A percentile compares a stretch with the other conserved stretches of the same genome.
phyloP scores from a whole-genome alignment of 2,329 filamentous ascomycete genomes.

The Aspergillus sp. region DNA sequence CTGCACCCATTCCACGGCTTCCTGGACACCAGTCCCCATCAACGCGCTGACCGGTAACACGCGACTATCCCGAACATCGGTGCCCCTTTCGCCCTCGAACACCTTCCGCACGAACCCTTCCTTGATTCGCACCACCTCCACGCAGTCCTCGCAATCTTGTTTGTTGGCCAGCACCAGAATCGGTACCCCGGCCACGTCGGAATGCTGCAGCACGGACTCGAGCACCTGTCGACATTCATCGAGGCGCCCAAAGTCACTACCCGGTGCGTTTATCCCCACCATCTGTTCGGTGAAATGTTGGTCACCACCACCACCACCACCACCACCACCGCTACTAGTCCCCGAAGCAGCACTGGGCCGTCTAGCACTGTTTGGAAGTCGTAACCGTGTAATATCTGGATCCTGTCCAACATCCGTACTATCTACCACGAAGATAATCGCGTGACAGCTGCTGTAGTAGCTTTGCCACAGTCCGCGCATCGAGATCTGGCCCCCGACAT shows the following conservation, averaged over 20 bases:
- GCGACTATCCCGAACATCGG: constrained; percentile 76
- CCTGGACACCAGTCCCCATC: constrained; percentile 69
- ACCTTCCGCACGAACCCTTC: constrained; percentile 92
- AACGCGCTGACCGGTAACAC: constrained; percentile 89
- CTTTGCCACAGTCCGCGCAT: constrained; percentile 89
- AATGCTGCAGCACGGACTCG: constrained; percentile 79
- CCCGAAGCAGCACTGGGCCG: constrained; percentile 21
- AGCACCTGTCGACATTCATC: constrained; percentile 85
- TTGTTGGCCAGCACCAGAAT: constrained; percentile 92
- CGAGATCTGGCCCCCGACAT: constrained; percentile 86
- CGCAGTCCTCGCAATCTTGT: constrained; percentile 93
- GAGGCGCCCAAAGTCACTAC: constrained; percentile 47
- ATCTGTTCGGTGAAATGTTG: constrained; percentile 25
- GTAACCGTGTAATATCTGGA: constrained; percentile 54
- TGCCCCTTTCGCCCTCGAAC: constrained; percentile 86
- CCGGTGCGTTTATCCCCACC: constrained; percentile 28
- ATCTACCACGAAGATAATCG: constrained; percentile 96
- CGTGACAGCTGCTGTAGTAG: constrained; percentile 90
- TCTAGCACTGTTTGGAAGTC: constrained; percentile 11
- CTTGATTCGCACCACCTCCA: constrained; percentile 95
- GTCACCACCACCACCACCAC: constrained; percentile 2
- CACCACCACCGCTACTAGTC: constrained; percentile 9
- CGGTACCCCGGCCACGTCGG: constrained; percentile 84
- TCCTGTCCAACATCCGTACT: constrained; percentile 80
- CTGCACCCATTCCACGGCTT: constrained; percentile 95